Evolutionary conservation across 495 filamentous ascomycete genomes (phyloP).

Genomic region (Penicillium herquei): DNA sequence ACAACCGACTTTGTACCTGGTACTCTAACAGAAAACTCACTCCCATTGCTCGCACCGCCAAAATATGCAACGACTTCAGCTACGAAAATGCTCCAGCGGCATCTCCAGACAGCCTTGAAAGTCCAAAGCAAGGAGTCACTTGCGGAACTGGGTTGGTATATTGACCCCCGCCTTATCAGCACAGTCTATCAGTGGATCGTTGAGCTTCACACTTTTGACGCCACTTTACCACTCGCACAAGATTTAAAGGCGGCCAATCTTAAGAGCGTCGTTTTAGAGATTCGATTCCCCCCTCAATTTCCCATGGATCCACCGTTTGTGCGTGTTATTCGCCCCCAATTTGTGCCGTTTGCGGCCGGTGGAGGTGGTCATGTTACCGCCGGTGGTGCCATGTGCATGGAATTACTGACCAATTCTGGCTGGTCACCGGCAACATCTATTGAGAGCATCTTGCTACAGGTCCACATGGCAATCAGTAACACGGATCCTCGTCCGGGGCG

Average conservation of each 20-base stretch:
- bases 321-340: constrained; percentile 78
- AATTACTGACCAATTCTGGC: constrained; percentile 79
- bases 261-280: constrained; percentile 72
- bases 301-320: constrained; percentile 84
- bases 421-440: constrained; percentile 74
- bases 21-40: constrained; percentile 49
- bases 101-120: constrained; percentile 60
- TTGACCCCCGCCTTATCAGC: constrained; percentile 55
- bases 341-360: constrained; percentile 64
- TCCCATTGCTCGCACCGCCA: constrained; percentile 62
- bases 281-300: constrained; percentile 72
- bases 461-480: constrained; percentile 72
- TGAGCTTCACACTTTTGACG: constrained; percentile 81
- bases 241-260: constrained; percentile 67
- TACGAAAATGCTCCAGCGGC: constrained; percentile 59
- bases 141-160: constrained; percentile 82
- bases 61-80: constrained; percentile 65
- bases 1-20: constrained; percentile 68
- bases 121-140: constrained; percentile 61
- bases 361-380: constrained; percentile 87
- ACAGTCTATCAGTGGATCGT: constrained; percentile 95
- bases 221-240: constrained; percentile 61
- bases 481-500: constrained; percentile 72
- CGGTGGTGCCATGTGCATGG: constrained; percentile 92
- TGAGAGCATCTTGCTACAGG: constrained; percentile 80